These are phyloP conservation scores for Pisolithus thermaeus DNA, from an alignment of 1,284 basidiomycete species.

Conservation along the genomic window DNA sequence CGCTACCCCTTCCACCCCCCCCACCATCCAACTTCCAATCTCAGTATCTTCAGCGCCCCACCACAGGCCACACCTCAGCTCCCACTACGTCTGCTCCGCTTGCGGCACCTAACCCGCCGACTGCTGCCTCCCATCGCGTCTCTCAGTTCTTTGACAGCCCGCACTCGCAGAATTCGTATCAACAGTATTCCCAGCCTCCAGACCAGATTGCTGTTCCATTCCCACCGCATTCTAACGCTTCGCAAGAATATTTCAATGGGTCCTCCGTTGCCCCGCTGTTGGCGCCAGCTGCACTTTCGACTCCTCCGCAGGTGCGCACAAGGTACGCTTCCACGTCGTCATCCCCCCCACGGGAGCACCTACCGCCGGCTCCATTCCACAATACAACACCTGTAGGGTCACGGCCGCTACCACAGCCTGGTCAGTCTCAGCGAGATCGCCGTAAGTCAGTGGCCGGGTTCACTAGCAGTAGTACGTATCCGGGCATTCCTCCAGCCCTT, in stretches of 20 bases:
- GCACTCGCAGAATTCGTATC: slow-evolving; percentile 20
- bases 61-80: slow-evolving; percentile 17
- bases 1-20: slow-evolving; percentile 18
- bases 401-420: slow-evolving; percentile 50
- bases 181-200: slow-evolving; percentile 16
- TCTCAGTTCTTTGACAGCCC: slow-evolving; percentile 22
- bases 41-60: slow-evolving; percentile 30
- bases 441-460: slow-evolving; percentile 31
- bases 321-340: slow-evolving; percentile 28
- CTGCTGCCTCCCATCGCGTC: slow-evolving; percentile 15
- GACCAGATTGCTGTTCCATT: slow-evolving; percentile 18
- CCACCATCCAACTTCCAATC: slow-evolving; percentile 17
- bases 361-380: slow-evolving; percentile 28
- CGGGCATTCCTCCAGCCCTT: slow-evolving; percentile 17
- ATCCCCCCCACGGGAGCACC: slow-evolving; percentile 25
- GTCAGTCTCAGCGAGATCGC: slow-evolving; percentile 28
- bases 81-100: slow-evolving; percentile 4
- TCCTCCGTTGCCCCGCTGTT: slow-evolving; percentile 10
- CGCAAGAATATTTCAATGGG: slow-evolving; percentile 15
- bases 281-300: slow-evolving; percentile 16
- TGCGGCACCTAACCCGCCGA: slow-evolving; percentile 14
- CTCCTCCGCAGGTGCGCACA: slow-evolving; percentile 26
- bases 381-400: slow-evolving; percentile 35
- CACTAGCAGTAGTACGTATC: slow-evolving; percentile 14
- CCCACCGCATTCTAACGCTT: slow-evolving; percentile 21